Percentiles rank a stretch among this genome's conserved stretches.
Evolutionary conservation across 2,329 filamentous ascomycete species (phyloP).

Genomic region (Alternaria burnsii): DNA sequence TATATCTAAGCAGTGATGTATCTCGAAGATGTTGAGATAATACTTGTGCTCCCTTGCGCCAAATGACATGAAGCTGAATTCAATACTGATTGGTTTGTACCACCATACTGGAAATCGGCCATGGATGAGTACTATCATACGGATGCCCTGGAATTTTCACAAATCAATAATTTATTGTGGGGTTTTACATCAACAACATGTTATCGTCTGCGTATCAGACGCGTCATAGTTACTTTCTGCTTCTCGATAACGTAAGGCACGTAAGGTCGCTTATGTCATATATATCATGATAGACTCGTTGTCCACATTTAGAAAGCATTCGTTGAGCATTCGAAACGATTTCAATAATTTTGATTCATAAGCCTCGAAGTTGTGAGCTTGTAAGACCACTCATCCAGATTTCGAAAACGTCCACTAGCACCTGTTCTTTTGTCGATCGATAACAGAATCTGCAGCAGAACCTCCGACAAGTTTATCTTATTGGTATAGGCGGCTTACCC

Average conservation of each 20-base stretch:
- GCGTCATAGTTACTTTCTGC: not conserved
- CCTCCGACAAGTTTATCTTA: not conserved
- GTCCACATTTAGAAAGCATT: not conserved
- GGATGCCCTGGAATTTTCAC: not conserved
- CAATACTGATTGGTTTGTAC: not conserved
- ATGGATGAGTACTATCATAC: no score
- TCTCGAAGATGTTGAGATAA: not conserved
- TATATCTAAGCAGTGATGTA: not conserved
- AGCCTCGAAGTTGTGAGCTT: not conserved
- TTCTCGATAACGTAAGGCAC: not conserved
- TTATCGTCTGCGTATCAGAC: no score
- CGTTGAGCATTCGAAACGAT: not conserved
- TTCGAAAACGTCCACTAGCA: not conserved
- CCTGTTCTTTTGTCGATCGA: not conserved
- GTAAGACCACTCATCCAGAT: not conserved
- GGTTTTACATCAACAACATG: not conserved
- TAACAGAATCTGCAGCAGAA: not conserved
- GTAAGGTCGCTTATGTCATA: not conserved
- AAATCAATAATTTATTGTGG: not conserved
- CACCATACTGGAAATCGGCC: not conserved
- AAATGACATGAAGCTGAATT: not conserved
- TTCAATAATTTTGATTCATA: not conserved
- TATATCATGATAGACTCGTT: not conserved
- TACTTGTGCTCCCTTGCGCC: not conserved
- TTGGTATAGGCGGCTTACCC: no score